Evolutionary conservation across 2,329 filamentous ascomycete species (phyloP).

Genomic region (Epichloe baconii): DNA sequence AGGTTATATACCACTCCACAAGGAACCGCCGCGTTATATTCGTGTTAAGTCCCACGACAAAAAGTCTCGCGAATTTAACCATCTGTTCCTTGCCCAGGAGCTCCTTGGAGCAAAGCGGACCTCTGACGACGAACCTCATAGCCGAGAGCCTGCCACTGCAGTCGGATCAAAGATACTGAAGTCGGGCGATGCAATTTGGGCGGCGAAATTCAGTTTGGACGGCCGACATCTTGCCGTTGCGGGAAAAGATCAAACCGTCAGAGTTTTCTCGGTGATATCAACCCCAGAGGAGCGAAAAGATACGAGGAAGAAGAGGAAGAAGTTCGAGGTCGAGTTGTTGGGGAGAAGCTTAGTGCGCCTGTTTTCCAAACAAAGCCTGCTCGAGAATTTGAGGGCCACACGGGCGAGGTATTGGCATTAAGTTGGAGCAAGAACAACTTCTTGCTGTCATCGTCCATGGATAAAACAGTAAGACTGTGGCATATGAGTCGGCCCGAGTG

Average conservation of each 20-base stretch:
- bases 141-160: slow-evolving; percentile 21
- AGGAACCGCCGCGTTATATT: slow-evolving; percentile 83
- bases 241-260: slow-evolving; percentile 73
- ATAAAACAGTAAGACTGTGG: slow-evolving; percentile 93
- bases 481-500: slow-evolving; percentile 77
- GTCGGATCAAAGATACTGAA: slow-evolving; percentile 28
- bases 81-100: slow-evolving; percentile 84
- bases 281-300: slow-evolving; percentile 63
- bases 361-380: slow-evolving; percentile 74
- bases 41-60: slow-evolving; percentile 73
- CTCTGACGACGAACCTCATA: slow-evolving; percentile 14
- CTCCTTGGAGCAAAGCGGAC: slow-evolving; percentile 46
- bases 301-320: slow-evolving; percentile 51
- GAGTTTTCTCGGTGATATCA: slow-evolving; percentile 80
- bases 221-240: slow-evolving; percentile 86
- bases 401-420: slow-evolving; percentile 73
- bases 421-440: slow-evolving; percentile 99
- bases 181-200: slow-evolving; percentile 67
- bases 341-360: slow-evolving; percentile 66
- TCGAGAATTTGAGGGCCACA: slow-evolving; percentile 72
- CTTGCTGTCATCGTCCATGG: slow-evolving; percentile 88
- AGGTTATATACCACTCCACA: slow-evolving; percentile 71
- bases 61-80: slow-evolving; percentile 72
- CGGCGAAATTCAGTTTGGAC: slow-evolving; percentile 83
- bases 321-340: slow-evolving; percentile 16